phyloP scores from a whole-genome alignment of 768 basidiomycete species.

The Amanita exitialis region DNA sequence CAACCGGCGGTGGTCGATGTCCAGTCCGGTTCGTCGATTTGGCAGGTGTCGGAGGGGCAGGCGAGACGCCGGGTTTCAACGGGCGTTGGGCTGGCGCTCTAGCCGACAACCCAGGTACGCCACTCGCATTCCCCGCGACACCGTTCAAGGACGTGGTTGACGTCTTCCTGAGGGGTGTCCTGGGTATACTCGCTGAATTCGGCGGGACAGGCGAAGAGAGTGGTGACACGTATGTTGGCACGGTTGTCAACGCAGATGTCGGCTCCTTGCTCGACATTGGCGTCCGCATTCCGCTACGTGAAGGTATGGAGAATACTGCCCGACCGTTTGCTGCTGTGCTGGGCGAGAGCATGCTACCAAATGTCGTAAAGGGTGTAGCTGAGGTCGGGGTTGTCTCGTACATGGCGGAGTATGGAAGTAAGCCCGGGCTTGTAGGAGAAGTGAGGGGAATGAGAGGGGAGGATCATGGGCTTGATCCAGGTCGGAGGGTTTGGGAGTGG shows the following conservation, averaged over 20 bases:
- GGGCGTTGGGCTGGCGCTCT: background rate
- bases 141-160: background rate
- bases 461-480: background rate
- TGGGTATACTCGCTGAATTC: background rate
- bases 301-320: constrained; percentile 6
- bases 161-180: background rate
- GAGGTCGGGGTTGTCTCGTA: background rate
- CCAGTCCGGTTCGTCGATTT: constrained; percentile 34
- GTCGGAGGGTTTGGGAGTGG: background rate
- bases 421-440: background rate
- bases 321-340: constrained; percentile 1
- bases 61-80: background rate
- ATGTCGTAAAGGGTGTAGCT: constrained; percentile 8
- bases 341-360: constrained; percentile 3
- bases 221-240: background rate
- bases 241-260: background rate
- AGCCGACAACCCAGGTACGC: background rate
- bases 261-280: background rate
- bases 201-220: background rate
- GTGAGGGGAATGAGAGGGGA: background rate
- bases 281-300: background rate
- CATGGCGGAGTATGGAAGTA: background rate
- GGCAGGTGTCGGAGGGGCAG: constrained; percentile 2
- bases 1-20: constrained; percentile 28
- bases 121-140: background rate